phyloP scores from a whole-genome alignment of 805 yeast species.

The Candida coleopterorum region DNA sequence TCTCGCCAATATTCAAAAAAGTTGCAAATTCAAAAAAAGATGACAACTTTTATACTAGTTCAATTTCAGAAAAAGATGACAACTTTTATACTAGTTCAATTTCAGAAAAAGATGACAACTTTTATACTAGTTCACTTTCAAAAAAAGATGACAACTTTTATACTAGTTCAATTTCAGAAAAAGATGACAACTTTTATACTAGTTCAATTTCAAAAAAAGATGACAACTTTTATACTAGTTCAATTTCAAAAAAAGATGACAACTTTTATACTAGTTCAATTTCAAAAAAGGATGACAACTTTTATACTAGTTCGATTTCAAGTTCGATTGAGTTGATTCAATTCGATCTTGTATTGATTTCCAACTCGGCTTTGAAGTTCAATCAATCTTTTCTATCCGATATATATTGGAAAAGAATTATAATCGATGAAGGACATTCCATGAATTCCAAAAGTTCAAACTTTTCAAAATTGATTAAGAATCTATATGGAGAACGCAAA shows the following conservation, averaged over 20 bases:
- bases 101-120: no score
- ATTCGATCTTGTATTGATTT: conserved; percentile 51
- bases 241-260: conserved; percentile 10
- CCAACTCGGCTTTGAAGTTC: conserved; percentile 19
- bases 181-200: no score
- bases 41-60: no score
- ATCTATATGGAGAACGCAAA: conserved; percentile 51
- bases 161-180: no score
- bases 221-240: no score
- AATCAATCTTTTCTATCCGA: conserved; percentile 32
- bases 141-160: no score
- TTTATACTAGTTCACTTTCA: no score
- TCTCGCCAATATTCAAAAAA: conserved; percentile 31
- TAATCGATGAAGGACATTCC: conserved; percentile 74
- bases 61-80: no score
- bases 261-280: conserved; percentile 16
- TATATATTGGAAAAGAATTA: conserved; percentile 62
- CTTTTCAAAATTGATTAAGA: conserved; percentile 45
- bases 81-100: no score
- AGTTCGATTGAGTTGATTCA: conserved; percentile 30
- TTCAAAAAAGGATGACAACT: conserved; percentile 10
- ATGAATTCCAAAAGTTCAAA: conserved; percentile 50
- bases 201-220: no score
- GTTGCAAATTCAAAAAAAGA: no score
- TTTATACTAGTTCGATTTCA: conserved; percentile 18